Evolutionary conservation across 768 basidiomycete species (phyloP).

Genomic region (Amanita molliuscula): DNA sequence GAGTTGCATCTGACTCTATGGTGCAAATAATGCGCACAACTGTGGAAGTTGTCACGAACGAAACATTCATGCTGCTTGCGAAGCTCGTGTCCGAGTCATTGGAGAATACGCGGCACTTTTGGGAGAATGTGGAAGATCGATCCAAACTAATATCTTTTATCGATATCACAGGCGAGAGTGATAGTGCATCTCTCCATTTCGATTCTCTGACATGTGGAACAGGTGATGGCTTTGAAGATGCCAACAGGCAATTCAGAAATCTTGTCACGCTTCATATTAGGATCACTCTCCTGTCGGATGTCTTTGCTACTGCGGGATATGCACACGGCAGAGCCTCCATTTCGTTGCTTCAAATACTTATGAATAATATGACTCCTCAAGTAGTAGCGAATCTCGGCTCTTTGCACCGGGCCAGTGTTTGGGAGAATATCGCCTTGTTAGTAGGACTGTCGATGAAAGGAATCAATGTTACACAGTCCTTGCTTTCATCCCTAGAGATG

Average conservation of each 20-base stretch:
- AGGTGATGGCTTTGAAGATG: constrained; percentile 37
- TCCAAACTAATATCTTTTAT: constrained; percentile 61
- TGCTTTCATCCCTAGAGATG: constrained; percentile 35
- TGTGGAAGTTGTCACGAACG: constrained; percentile 74
- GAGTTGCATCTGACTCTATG: constrained; percentile 77
- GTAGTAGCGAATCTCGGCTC: constrained; percentile 66
- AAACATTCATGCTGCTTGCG: constrained; percentile 62
- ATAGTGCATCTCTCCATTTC: neutral
- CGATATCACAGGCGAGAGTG: constrained; percentile 35
- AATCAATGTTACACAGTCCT: constrained; percentile 36
- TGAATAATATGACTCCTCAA: constrained; percentile 49
- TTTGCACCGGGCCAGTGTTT: constrained; percentile 73
- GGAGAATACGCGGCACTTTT: constrained; percentile 59
- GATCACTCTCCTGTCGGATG: constrained; percentile 75
- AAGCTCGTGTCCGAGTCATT: constrained; percentile 63
- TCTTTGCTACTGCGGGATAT: constrained; percentile 77
- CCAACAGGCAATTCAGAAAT: constrained; percentile 59
- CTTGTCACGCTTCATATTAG: constrained; percentile 72
- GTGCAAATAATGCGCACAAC: constrained; percentile 84
- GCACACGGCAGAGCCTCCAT: constrained; percentile 72
- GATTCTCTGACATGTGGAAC: constrained; percentile 7
- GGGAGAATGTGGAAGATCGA: constrained; percentile 39
- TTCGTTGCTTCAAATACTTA: constrained; percentile 64
- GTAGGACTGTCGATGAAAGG: constrained; percentile 43
- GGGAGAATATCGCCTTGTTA: constrained; percentile 81